Evolutionary conservation across 2,329 filamentous ascomycete genomes (phyloP).

Genomic region (Cordyceps pruinosa): DNA sequence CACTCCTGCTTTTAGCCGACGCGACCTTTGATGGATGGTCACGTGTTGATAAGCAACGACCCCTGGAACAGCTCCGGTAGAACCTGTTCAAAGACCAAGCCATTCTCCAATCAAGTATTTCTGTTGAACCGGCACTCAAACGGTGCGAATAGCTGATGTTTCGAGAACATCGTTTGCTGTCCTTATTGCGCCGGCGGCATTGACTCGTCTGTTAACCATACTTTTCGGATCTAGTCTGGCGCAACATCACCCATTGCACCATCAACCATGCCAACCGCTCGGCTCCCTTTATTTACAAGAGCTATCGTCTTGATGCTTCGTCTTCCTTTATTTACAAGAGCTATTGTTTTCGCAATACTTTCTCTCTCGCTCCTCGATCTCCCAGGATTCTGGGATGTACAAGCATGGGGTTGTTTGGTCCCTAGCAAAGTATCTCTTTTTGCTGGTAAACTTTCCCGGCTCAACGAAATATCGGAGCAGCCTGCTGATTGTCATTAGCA

Average conservation of each 20-base stretch:
- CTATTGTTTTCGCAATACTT: constrained; percentile 59
- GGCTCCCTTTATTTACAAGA: constrained; percentile 7
- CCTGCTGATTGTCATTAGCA: constrained; percentile 45
- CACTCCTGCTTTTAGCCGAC: no score
- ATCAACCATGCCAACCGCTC: constrained; percentile 27
- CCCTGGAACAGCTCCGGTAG: neutral
- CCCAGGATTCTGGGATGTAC: constrained; percentile 63
- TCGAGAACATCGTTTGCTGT: neutral
- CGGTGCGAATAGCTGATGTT: neutral
- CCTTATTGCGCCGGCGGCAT: neutral
- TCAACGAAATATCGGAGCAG: neutral
- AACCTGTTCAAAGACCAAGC: neutral
- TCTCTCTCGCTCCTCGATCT: constrained; percentile 57
- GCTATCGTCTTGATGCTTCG: constrained; percentile 52
- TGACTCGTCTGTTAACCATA: neutral
- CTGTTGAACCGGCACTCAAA: neutral
- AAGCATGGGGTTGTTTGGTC: constrained; percentile 70
- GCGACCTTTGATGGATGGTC: no score
- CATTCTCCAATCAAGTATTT: neutral
- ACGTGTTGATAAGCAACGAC: constrained; percentile 6
- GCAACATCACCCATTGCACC: neutral
- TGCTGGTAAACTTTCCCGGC: constrained; percentile 51
- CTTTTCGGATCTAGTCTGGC: neutral
- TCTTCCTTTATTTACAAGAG: constrained; percentile 80
- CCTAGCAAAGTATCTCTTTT: constrained; percentile 67